These are phyloP conservation scores for Boletus vinaceobasis DNA, from an alignment of 768 basidiomycete species.

Conservation along the genomic window DNA sequence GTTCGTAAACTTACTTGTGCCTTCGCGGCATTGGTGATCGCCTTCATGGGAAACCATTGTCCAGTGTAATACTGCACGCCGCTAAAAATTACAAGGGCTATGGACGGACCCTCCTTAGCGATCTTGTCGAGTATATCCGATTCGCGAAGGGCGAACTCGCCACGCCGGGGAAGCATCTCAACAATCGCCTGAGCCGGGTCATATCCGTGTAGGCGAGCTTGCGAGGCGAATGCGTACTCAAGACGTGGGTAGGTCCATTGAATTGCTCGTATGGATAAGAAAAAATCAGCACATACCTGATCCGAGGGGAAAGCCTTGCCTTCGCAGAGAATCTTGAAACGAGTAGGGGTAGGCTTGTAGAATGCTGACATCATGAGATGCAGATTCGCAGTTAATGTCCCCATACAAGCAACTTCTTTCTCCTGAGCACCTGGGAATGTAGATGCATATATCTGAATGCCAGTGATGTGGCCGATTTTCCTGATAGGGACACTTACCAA, in stretches of 20 bases:
- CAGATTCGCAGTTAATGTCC: conserved; percentile 91
- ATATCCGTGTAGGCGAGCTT: conserved; percentile 75
- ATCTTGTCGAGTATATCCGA: conserved; percentile 83
- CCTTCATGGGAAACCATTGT: conserved; percentile 86
- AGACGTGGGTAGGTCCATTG: conserved; percentile 5
- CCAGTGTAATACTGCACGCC: conserved; percentile 98
- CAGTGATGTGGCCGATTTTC: not conserved
- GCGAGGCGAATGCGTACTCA: conserved; percentile 97
- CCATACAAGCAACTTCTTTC: conserved; percentile 93
- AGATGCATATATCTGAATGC: conserved; percentile 16
- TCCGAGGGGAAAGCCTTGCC: conserved; percentile 94
- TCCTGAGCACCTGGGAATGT: conserved; percentile 68
- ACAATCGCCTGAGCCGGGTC: conserved; percentile 71
- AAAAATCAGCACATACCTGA: conserved; percentile 53
- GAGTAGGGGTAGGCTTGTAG: conserved; percentile 80
- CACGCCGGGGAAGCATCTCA: conserved; percentile 73
- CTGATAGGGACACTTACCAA: conserved; percentile 53
- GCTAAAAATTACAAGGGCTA: conserved; percentile 89
- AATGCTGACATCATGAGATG: conserved; percentile 94
- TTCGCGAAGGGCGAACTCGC: conserved; percentile 82
- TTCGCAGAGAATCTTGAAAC: conserved; percentile 95
- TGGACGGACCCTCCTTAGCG: conserved; percentile 64
- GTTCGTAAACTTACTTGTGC: conserved; percentile 56
- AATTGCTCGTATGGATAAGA: conserved; percentile 13
- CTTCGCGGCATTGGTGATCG: conserved; percentile 80